Base-by-base conservation (phyloP, 257 asterid genomes). In the Osmanthus fragrans region DNA sequence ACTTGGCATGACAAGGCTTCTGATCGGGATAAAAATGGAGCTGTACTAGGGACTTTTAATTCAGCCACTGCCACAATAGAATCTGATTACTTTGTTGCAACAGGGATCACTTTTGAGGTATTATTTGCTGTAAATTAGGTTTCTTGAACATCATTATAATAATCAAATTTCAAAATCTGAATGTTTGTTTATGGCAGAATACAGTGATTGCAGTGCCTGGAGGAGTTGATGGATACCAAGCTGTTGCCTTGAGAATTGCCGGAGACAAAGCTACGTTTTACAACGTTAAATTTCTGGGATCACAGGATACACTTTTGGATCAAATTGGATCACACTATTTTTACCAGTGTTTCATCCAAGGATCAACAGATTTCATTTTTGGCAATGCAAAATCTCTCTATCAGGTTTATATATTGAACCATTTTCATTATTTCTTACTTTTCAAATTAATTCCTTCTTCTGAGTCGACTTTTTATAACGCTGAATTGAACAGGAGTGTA, bases 301-400 rank as follows among this genome's bases (percentile, higher is more conserved):
- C 92, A 5, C 98, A 95, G 45, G 98, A 95, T 7, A 89, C 99
- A 0, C 94, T 95, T 2, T 76, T 89, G 56, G 99, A 95, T 33
- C 90, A 90, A 8, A 23, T 7, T 0, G 98, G 99, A 4, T 36
- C 85, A 0, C 99, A 95, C 25, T 95, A 84, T 33, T 93, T 84
- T 73, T 89, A 77, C 81, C 84, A 75, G 23, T 92, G 96, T 75
- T 85, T 75, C 77, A 91, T 95, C 49, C 91, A 83, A 83, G 99
- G 98, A 56, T 80, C 91, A 1, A 86, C 87, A 0, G 99, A 95
- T 74, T 93, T 95, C 89, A 91, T 95, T 30, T 91, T 88, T 49
- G 98, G 99, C 30, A 84, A 87, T 33, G 96, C 92, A 12, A 92
- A 65, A 73, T 95, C 99, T 2, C 80, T 92, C 10, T 95, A 86